These are phyloP conservation scores for Fraxinus albicans DNA, from an alignment of 305 asterid species.

Conservation along the genomic window DNA sequence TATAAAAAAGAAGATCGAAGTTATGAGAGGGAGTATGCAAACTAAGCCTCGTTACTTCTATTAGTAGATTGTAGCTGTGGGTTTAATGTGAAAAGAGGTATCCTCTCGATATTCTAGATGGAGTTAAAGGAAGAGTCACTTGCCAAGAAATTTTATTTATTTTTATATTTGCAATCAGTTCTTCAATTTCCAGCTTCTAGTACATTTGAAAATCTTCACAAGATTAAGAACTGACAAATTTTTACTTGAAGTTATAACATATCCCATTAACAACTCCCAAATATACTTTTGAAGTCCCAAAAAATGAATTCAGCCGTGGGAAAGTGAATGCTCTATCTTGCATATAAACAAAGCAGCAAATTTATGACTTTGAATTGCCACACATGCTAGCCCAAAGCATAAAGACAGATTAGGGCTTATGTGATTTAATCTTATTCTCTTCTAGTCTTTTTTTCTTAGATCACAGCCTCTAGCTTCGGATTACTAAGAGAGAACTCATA, in stretches of 20 bases:
- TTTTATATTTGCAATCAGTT: background rate
- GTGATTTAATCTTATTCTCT: background rate
- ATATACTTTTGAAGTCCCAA: background rate
- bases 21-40: background rate
- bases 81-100: background rate
- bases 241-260: background rate
- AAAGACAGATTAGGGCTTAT: background rate
- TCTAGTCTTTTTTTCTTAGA: background rate
- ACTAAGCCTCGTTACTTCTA: background rate
- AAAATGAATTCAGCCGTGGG: background rate
- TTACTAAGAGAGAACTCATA: background rate
- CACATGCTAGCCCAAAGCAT: background rate
- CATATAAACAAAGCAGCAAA: background rate
- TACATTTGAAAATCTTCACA: background rate
- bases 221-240: background rate
- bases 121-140: background rate
- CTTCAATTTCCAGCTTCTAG: background rate
- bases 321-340: background rate
- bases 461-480: constrained; percentile 3
- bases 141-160: background rate
- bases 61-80: background rate
- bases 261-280: background rate
- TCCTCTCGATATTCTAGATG: background rate
- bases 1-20: background rate
- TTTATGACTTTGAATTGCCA: background rate